Conservation (phyloP, 1,139 yeast genomes). For the Sugiyamaella xylanicola region DNA sequence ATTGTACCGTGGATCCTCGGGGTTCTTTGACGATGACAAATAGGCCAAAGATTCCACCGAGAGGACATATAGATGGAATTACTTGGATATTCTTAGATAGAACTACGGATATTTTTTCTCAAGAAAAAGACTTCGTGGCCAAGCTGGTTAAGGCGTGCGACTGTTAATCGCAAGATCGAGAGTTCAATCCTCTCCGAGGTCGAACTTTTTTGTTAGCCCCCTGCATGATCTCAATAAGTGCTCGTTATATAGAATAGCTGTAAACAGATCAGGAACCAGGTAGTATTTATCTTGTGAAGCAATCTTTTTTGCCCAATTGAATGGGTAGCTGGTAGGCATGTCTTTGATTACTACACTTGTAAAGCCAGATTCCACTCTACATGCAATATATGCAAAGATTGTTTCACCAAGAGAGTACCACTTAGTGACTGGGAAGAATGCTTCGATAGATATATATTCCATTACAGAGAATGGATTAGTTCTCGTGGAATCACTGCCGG, state of each 20-base stretch:
- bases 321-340: too few species aligned
- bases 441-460: conserved; percentile 15
- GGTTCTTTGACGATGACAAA: too few species aligned
- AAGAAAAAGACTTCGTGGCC: conserved; percentile 14
- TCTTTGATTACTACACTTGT: conserved; percentile 11
- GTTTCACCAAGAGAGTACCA: conserved; percentile 13
- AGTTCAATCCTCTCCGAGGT: conserved; percentile 20
- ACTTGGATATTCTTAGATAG: too few species aligned
- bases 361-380: conserved; percentile 12
- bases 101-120: too few species aligned
- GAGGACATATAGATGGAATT: too few species aligned
- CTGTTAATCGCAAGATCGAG: conserved; percentile 19
- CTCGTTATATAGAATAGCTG: neutral
- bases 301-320: too few species aligned
- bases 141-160: conserved; percentile 20
- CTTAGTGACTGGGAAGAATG: conserved; percentile 13
- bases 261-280: too few species aligned
- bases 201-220: conserved; percentile 3
- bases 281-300: too few species aligned
- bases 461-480: conserved; percentile 21
- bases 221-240: neutral
- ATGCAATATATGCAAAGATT: conserved; percentile 17
- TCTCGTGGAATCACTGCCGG: conserved; percentile 23
- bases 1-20: too few species aligned
- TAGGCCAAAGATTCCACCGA: too few species aligned